Evolutionary conservation across 2,329 filamentous ascomycete species (phyloP), one percentile per base, ranked within the genome.

Genomic region (Teratosphaeria destructans): DNA sequence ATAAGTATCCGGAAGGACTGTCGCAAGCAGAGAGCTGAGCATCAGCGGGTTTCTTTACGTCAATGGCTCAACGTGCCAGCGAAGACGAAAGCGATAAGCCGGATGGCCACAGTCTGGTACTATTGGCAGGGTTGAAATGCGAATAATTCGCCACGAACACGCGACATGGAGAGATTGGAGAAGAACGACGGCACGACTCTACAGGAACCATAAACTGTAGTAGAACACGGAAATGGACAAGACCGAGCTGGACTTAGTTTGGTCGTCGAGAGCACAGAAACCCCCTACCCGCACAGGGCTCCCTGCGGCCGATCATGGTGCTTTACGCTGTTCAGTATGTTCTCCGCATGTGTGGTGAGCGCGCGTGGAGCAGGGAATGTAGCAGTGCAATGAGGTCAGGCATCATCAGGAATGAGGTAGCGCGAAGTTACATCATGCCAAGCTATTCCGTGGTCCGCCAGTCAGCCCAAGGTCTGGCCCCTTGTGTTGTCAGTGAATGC

Each of bases 321-420:
- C 16, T 49, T 19, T 16, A 49, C 43, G 43, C 43, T 49, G 16
- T 49, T 23, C 16, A 49, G 43, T 23, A 49, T 49, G 43, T 49
- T 23, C 19, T 49, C 43, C 43, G 43, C 43, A 49, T 47, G 16
- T 7, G 43, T 23, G 19, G 43, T 49, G 43, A 10, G 16, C 16
- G 16, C 4, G 16, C n/a, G 43, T 49, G 19, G 43, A 49, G 23
- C 43, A 49, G 43, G 43, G n/a, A 49, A 49, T 19, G 8, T 49
- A 10, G 43, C 43, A 49, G 53, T 23, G 53, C 53, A 37, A 54
- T 54, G 53, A 54, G 53, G 53, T 54, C 53, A 54, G 53, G 53
- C 12, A 54, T 32, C 53, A n/a, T 54, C 27, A 54, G 53, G 27
- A 27, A 53, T 11, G 5, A 26, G 52, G 19, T 49, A 49, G 43